Percentiles rank a stretch among this genome's conserved stretches.
Evolutionary conservation across 2,329 filamentous ascomycete genomes (phyloP).

Genomic region (Chrysoporthe cubensis): DNA sequence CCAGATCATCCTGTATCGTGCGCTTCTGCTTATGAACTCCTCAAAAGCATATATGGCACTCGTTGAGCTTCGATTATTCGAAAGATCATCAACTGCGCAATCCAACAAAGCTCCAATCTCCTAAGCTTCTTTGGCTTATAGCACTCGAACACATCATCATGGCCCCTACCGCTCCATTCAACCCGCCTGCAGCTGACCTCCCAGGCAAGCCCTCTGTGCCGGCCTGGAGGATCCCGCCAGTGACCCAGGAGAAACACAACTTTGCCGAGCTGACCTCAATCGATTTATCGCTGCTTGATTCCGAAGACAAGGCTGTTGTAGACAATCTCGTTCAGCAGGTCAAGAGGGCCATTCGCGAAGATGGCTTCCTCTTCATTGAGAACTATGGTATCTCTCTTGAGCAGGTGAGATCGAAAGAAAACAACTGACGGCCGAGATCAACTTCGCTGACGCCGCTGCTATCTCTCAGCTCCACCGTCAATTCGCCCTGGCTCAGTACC

Average conservation of each 20-base stretch:
- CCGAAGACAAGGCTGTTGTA: constrained; percentile 46
- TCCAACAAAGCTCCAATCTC: background rate
- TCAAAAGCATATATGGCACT: constrained; percentile 1
- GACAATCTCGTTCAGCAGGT: constrained; percentile 47
- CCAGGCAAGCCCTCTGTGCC: constrained; percentile 47
- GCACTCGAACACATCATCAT: constrained; percentile 25
- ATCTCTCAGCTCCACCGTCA: constrained; percentile 50
- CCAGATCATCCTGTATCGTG: background rate
- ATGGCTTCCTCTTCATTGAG: constrained; percentile 51
- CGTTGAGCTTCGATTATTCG: background rate
- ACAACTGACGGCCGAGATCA: background rate
- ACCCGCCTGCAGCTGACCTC: constrained; percentile 43
- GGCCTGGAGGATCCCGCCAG: constrained; percentile 47
- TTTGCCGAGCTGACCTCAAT: constrained; percentile 48
- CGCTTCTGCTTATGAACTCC: background rate
- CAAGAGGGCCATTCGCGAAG: constrained; percentile 47
- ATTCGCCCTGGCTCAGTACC: constrained; percentile 53
- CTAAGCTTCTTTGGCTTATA: background rate
- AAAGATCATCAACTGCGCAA: background rate
- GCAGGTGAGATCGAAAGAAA: constrained; percentile 32
- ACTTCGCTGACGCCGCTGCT: background rate
- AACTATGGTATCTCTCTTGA: constrained; percentile 55
- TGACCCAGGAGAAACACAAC: constrained; percentile 48
- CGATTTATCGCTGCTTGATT: constrained; percentile 49
- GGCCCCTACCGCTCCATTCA: constrained; percentile 44